Conservation (phyloP, 208 protist genomes). For the Acanthamoeba culbertsoni region DNA sequence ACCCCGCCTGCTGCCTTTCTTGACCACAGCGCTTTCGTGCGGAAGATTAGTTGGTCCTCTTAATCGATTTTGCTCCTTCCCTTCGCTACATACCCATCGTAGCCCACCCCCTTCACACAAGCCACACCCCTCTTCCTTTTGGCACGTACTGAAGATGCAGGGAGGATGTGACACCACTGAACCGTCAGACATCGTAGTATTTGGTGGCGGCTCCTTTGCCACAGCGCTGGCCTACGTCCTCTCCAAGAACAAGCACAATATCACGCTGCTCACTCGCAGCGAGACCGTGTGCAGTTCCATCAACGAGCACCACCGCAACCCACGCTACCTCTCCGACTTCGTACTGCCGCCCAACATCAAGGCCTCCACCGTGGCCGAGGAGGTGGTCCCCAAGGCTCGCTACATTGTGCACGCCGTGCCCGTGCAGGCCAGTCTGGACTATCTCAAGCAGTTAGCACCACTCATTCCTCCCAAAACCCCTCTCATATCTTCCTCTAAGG, state of each 20-base stretch:
- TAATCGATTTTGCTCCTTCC: too few relatives aligned
- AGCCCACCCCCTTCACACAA: too few relatives aligned
- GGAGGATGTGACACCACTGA: not conserved
- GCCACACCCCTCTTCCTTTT: not conserved
- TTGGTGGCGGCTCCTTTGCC: conserved; percentile 68
- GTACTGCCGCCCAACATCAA: not conserved
- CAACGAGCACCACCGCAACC: conserved; percentile 62
- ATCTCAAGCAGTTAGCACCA: not conserved
- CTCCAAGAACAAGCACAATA: conserved; percentile 29
- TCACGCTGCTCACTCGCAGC: conserved; percentile 55
- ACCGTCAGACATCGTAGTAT: conserved; percentile 50
- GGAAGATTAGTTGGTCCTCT: too few relatives aligned
- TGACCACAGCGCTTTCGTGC: too few relatives aligned
- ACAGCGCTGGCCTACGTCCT: conserved; percentile 51
- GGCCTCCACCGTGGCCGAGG: conserved; percentile 17
- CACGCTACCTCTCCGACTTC: conserved; percentile 38
- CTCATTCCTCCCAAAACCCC: conserved; percentile 54
- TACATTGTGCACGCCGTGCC: conserved; percentile 64
- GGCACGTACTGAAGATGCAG: conserved; percentile 4
- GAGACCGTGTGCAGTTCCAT: not conserved
- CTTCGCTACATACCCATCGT: too few relatives aligned
- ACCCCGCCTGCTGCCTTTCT: too few relatives aligned
- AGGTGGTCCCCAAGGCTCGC: not conserved
- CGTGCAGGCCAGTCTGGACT: conserved; percentile 44
- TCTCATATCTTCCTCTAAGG: conserved; percentile 69